Evolutionary conservation across 2,329 filamentous ascomycete species (phyloP).

Genomic region (Microthyrium microscopicum): DNA sequence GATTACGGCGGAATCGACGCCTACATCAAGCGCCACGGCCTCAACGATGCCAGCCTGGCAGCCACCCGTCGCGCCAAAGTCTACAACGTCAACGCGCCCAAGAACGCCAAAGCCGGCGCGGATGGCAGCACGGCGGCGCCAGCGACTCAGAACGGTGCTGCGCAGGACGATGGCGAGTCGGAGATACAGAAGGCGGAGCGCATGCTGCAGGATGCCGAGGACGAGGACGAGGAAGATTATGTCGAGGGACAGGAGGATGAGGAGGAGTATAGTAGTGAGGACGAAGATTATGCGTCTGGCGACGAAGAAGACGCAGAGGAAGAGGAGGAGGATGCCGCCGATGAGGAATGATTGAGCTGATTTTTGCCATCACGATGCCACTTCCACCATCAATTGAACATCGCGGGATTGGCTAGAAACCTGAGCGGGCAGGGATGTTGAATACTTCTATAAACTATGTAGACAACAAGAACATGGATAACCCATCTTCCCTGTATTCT

Average conservation of each 20-base stretch:
- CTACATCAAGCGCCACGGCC: constrained; percentile 42
- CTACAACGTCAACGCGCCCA: constrained; percentile 32
- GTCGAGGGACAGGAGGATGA: constrained; percentile 24
- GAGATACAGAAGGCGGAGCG: constrained; percentile 23
- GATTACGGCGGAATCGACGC: constrained; percentile 45
- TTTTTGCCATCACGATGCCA: too few relatives aligned
- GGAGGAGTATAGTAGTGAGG: constrained; percentile 19
- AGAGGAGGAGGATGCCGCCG: too few relatives aligned
- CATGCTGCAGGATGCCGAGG: constrained; percentile 18
- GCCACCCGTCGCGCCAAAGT: constrained; percentile 42
- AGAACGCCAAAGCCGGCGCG: constrained; percentile 15
- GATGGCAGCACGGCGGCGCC: constrained; percentile 14
- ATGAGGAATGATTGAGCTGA: too few relatives aligned
- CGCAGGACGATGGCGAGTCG: constrained; percentile 12
- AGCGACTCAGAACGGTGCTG: constrained; percentile 10
- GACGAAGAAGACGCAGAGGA: constrained; percentile 11
- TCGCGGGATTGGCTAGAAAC: too few relatives aligned
- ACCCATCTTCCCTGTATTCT: too few relatives aligned
- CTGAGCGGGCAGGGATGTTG: too few relatives aligned
- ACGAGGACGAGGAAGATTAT: constrained; percentile 24
- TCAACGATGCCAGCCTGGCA: constrained; percentile 48
- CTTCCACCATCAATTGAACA: too few relatives aligned
- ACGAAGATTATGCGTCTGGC: constrained; percentile 13
- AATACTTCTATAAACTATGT: too few relatives aligned
- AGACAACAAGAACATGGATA: too few relatives aligned